These are phyloP conservation scores for Xerocomellus chrysenteron DNA, from an alignment of 768 basidiomycete species.

Conservation along the genomic window DNA sequence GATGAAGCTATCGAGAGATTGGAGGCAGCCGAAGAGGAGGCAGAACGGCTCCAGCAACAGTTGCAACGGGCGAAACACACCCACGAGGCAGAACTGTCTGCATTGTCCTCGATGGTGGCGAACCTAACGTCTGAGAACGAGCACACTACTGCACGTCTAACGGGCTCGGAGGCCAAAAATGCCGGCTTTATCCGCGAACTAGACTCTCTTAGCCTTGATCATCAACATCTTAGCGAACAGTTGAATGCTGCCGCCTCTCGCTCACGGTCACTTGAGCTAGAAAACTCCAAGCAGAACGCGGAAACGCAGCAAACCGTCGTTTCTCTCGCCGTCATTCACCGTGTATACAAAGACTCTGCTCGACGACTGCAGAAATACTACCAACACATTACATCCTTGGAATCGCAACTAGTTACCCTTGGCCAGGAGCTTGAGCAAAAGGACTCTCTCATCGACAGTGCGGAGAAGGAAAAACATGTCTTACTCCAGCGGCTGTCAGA, in stretches of 20 bases:
- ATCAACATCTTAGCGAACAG: conserved; percentile 10
- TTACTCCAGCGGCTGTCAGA: conserved; percentile 14
- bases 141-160: conserved; percentile 16
- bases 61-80: conserved; percentile 19
- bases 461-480: conserved; percentile 9
- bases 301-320: conserved; percentile 21
- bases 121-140: conserved; percentile 37
- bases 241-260: conserved; percentile 4
- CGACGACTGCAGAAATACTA: conserved; percentile 12
- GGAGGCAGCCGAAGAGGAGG: conserved; percentile 63
- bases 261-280: conserved; percentile 11
- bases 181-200: conserved; percentile 14
- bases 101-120: conserved; percentile 40
- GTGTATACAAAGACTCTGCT: conserved; percentile 13
- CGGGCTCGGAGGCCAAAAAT: conserved; percentile 17
- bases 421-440: conserved; percentile 18
- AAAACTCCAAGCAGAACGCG: conserved; percentile 2
- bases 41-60: conserved; percentile 45
- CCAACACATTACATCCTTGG: conserved; percentile 9
- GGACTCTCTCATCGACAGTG: background rate
- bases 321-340: conserved; percentile 24
- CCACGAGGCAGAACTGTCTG: conserved; percentile 36
- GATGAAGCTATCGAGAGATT: conserved; percentile 57
- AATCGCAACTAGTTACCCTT: conserved; percentile 16
- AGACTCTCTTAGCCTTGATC: conserved; percentile 9